Conservation (phyloP, 805 yeast genomes). For the Wickerhamomyces silvicola region DNA sequence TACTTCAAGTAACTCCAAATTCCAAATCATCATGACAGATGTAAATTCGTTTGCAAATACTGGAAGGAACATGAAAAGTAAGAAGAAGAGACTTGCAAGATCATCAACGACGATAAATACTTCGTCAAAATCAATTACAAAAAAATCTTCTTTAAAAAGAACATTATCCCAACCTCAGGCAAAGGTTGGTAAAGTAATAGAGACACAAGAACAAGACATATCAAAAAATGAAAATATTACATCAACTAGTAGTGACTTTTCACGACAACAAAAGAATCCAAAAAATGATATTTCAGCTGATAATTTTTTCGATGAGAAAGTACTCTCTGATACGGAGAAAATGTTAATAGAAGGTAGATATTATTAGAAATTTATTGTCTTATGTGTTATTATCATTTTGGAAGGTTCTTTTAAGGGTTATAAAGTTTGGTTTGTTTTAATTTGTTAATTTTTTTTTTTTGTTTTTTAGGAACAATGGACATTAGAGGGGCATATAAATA, state of each 20-base stretch:
- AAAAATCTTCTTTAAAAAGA: conserved; percentile 19
- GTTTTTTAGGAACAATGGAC: too few species aligned
- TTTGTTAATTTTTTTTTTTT: too few species aligned
- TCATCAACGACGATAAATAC: conserved; percentile 14
- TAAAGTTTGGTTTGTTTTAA: not conserved
- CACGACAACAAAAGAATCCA: not conserved
- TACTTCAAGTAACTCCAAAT: conserved; percentile 8
- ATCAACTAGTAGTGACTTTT: not conserved
- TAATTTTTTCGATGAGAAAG: conserved; percentile 7
- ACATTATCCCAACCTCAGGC: conserved; percentile 19
- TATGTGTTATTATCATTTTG: not conserved
- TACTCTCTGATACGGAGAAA: conserved; percentile 6
- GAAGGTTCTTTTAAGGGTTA: not conserved
- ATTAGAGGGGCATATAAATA: too few species aligned
- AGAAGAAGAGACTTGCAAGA: conserved; percentile 17
- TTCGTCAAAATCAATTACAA: conserved; percentile 7
- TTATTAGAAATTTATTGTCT: not conserved
- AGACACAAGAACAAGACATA: too few species aligned
- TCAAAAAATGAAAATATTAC: conserved; percentile 1
- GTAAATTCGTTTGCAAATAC: conserved; percentile 21
- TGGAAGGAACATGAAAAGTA: conserved; percentile 4
- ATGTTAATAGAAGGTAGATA: conserved; percentile 3
- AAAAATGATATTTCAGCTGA: conserved; percentile 2
- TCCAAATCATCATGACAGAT: conserved; percentile 32
- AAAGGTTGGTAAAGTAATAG: conserved; percentile 7